Evolutionary conservation across 2,329 filamentous ascomycete genomes (phyloP).

Genomic region (Verticillium longisporum): DNA sequence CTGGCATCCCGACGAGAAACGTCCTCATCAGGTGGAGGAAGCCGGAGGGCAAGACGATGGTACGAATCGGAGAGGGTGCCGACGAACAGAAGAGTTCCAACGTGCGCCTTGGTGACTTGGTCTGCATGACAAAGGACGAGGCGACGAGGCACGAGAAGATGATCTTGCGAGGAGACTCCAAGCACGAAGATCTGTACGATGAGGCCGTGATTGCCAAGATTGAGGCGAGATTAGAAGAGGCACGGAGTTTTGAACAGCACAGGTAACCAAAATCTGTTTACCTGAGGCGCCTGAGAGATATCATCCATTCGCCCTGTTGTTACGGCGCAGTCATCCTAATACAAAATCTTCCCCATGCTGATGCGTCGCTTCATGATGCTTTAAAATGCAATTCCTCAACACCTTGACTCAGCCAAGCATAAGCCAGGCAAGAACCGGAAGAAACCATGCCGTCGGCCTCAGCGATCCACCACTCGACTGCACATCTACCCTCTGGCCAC

Average conservation of each 20-base stretch:
- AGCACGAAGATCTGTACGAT: slow-evolving; percentile 68
- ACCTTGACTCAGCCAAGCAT: background rate
- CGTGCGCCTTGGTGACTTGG: slow-evolving; percentile 63
- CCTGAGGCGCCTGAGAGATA: no score
- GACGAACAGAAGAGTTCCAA: slow-evolving; percentile 73
- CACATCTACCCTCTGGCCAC: background rate
- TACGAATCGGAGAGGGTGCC: slow-evolving; percentile 54
- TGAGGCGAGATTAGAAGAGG: slow-evolving; percentile 59
- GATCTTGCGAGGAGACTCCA: slow-evolving; percentile 63
- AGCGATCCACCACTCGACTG: background rate
- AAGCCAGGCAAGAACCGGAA: background rate
- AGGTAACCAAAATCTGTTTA: slow-evolving; percentile 22
- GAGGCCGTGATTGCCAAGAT: slow-evolving; percentile 59
- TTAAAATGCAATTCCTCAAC: background rate
- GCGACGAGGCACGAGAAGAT: slow-evolving; percentile 72
- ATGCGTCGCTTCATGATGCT: no score
- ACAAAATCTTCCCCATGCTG: no score
- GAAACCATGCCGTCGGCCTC: background rate
- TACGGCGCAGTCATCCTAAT: background rate
- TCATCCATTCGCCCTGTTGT: no score
- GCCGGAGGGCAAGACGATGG: slow-evolving; percentile 51
- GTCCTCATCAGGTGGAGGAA: slow-evolving; percentile 74
- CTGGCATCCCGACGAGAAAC: slow-evolving; percentile 72
- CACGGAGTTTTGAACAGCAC: slow-evolving; percentile 51
- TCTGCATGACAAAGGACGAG: slow-evolving; percentile 92